phyloP scores from a whole-genome alignment of 371 early-diverging fungal species.

The Rhizopus arrhizus region DNA sequence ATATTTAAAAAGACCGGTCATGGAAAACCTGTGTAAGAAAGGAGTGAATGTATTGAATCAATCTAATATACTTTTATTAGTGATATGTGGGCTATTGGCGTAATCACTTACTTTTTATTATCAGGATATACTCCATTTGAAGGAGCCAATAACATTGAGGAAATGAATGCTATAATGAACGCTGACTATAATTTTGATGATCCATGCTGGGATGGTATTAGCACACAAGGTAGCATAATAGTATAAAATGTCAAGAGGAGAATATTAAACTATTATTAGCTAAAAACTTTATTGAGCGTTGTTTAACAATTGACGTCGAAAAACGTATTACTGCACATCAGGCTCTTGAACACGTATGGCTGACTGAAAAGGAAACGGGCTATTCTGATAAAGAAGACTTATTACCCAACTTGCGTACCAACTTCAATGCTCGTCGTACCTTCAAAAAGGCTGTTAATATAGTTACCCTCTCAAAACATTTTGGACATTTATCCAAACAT shows the following conservation, averaged over 20 bases:
- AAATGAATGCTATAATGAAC: conserved; percentile 71
- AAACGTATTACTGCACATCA: conserved; percentile 75
- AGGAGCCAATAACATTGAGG: conserved; percentile 61
- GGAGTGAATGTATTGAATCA: too few species aligned
- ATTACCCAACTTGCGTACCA: conserved; percentile 75
- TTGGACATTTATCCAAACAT: conserved; percentile 36
- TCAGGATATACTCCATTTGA: conserved; percentile 94
- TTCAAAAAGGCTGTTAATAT: conserved; percentile 73
- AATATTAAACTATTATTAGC: conserved; percentile 34
- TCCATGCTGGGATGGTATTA: conserved; percentile 74
- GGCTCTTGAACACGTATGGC: conserved; percentile 78
- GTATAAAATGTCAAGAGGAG: background rate
- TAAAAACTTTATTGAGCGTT: conserved; percentile 79
- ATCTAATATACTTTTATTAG: conserved; percentile 12
- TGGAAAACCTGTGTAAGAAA: conserved; percentile 61
- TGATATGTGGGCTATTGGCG: conserved; percentile 94
- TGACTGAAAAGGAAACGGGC: conserved; percentile 38
- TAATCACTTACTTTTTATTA: conserved; percentile 87
- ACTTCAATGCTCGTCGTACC: conserved; percentile 81
- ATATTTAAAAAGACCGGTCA: conserved; percentile 72
- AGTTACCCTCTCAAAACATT: conserved; percentile 53
- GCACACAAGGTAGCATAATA: conserved; percentile 33
- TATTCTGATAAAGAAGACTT: conserved; percentile 53
- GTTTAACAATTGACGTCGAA: conserved; percentile 76
- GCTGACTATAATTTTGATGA: conserved; percentile 80